Evolutionary conservation across 805 yeast genomes (phyloP).

Genomic region (Vanderwaltozyma polyspora): DNA sequence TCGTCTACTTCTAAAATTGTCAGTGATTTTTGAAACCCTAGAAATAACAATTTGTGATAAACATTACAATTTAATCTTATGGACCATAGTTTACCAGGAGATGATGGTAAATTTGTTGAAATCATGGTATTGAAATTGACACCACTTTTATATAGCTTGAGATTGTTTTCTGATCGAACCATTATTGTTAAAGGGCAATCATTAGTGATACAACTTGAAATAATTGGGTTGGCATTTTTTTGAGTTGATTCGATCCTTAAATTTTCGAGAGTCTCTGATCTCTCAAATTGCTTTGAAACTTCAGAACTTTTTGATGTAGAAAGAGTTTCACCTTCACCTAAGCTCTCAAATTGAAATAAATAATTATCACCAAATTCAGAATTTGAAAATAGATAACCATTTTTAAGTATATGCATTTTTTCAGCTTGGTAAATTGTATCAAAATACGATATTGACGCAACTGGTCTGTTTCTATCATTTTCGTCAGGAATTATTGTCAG

Average conservation of each 20-base stretch:
- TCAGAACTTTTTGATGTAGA: constrained; percentile 26
- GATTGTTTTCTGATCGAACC: constrained; percentile 23
- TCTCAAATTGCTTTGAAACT: constrained; percentile 19
- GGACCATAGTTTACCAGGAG: constrained; percentile 54
- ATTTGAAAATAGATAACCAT: constrained; percentile 68
- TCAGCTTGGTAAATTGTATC: constrained; percentile 59
- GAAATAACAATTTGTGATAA: constrained; percentile 16
- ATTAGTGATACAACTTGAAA: constrained; percentile 29
- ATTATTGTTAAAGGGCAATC: constrained; percentile 21
- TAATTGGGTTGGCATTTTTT: constrained; percentile 39
- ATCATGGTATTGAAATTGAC: constrained; percentile 52
- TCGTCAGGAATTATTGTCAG: constrained; percentile 40
- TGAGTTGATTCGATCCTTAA: constrained; percentile 46
- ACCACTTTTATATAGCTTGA: constrained; percentile 45
- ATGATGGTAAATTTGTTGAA: constrained; percentile 62
- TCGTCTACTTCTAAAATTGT: constrained; percentile 16
- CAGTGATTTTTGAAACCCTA: constrained; percentile 15
- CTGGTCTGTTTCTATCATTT: constrained; percentile 26
- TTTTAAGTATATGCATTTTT: constrained; percentile 47
- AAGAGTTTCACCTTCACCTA: constrained; percentile 44
- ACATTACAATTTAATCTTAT: constrained; percentile 32
- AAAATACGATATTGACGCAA: constrained; percentile 52
- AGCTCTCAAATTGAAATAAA: constrained; percentile 66
- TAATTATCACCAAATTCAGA: constrained; percentile 50
- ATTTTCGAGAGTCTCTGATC: constrained; percentile 36